Evolutionary conservation across 768 basidiomycete genomes (phyloP), one percentile per base, ranked within the genome.

Genomic region (Scleroderma citrinum): DNA sequence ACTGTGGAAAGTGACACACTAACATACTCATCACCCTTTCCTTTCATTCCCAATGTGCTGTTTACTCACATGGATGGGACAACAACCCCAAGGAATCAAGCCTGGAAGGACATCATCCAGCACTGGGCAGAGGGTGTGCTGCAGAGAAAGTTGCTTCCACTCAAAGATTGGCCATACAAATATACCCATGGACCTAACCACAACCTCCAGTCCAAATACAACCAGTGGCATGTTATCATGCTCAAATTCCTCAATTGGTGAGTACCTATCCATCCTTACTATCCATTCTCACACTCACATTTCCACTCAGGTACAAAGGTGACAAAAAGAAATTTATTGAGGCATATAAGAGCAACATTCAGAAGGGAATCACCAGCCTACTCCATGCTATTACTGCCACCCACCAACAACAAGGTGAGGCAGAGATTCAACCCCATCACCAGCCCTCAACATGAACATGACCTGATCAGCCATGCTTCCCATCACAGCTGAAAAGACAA

Each of bases 161-260:
- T 53, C 26, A 34, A 11, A 26, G 41, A 54, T 12, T 54, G 52
- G 52, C 49, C 49, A 3, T 13, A 24, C 10, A 8, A 29, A 3
- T 47, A 48, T 44, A 20, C 11, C 29, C 31, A 10, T n/a, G 49
- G 46, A 1, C 21, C 13, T 23, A 54, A 51, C 42, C 17, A 32
- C 12, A 3, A 42, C 13, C 51, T 54, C 3, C 21, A n/a, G 8
- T 8, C 12, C 4, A 54, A 54, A n/a, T 44, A 54, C 23, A 13
- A 30, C 20, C n/a, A 54, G n/a, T 17, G 24, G 10, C 29, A 41
- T 4, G 5, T 47, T 0, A 51, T 50, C 1, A 37, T 42, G 1
- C 24, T 44, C 2, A 41, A 54, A 14, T 54, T 51, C 13, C 21
- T 54, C 35, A n/a, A 54, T 2, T 31, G 2, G 53, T 54, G 31